Conservation (phyloP, 2,329 filamentous ascomycete species). For the Pseudomassariella vexata region DNA sequence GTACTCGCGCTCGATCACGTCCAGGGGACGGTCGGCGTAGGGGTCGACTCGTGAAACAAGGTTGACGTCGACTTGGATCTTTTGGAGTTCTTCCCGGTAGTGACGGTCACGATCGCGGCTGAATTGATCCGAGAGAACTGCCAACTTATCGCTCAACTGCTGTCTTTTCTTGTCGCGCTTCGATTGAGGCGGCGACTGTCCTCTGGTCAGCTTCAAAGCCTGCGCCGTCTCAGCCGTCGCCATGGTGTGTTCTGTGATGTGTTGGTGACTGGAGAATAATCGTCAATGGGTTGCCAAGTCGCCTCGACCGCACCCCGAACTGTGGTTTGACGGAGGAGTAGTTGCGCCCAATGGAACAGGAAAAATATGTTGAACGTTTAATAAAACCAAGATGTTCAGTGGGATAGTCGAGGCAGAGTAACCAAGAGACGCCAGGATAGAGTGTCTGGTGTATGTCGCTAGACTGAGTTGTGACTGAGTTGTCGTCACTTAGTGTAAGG, state of each 20-base stretch:
- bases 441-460: too few relatives aligned
- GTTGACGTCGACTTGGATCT: conserved; percentile 60
- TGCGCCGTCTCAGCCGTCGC: conserved; percentile 5
- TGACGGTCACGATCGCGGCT: conserved; percentile 73
- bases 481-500: too few relatives aligned
- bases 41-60: conserved; percentile 62
- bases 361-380: too few relatives aligned
- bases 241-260: conserved; percentile 1
- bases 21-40: conserved; percentile 51
- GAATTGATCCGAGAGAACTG: conserved; percentile 71
- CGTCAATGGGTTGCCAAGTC: too few relatives aligned
- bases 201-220: conserved; percentile 1
- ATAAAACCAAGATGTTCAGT: too few relatives aligned
- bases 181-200: conserved; percentile 37
- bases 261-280: too few relatives aligned
- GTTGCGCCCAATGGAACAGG: too few relatives aligned
- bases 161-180: conserved; percentile 90
- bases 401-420: too few relatives aligned
- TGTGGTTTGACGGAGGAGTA: too few relatives aligned
- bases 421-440: too few relatives aligned
- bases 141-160: conserved; percentile 72
- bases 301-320: too few relatives aligned
- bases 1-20: conserved; percentile 37
- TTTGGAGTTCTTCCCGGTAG: conserved; percentile 84
- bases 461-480: too few relatives aligned